Percentiles rank a stretch among this genome's conserved stretches.
Evolutionary conservation across 2,329 filamentous ascomycete species (phyloP).

Genomic region (Neonectria hederae): DNA sequence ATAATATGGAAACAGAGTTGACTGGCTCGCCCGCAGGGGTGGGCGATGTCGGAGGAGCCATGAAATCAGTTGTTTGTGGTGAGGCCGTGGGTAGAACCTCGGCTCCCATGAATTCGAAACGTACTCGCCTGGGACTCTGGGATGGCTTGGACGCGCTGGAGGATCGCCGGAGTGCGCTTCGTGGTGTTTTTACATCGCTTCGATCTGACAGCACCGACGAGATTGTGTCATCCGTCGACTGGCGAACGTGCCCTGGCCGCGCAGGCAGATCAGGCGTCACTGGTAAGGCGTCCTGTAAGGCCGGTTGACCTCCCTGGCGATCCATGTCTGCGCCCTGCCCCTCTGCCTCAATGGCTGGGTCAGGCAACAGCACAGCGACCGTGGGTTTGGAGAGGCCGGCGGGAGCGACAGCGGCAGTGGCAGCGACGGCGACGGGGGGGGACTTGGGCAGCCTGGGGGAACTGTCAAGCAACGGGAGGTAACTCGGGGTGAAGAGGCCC

Average conservation of each 20-base stretch:
- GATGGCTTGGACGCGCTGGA: slow-evolving; percentile 61
- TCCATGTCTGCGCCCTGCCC: slow-evolving; percentile 39
- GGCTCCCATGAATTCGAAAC: slow-evolving; percentile 68
- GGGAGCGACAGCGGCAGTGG: slow-evolving; percentile 22
- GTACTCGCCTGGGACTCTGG: slow-evolving; percentile 68
- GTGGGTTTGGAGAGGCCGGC: slow-evolving; percentile 27
- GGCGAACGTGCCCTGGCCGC: slow-evolving; percentile 50
- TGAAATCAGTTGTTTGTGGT: slow-evolving; percentile 53
- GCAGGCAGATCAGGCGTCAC: slow-evolving; percentile 33
- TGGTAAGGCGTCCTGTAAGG: slow-evolving; percentile 28
- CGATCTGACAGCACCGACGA: slow-evolving; percentile 63
- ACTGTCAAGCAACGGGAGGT: slow-evolving; percentile 68
- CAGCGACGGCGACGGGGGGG: slow-evolving; percentile 20
- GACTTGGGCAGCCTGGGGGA: slow-evolving; percentile 38
- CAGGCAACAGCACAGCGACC: slow-evolving; percentile 41
- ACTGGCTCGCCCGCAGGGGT: slow-evolving; percentile 40
- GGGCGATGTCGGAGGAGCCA: slow-evolving; percentile 41
- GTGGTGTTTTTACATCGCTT: slow-evolving; percentile 59
- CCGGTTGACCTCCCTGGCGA: slow-evolving; percentile 25
- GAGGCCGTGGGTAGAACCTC: slow-evolving; percentile 70
- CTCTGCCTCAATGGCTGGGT: slow-evolving; percentile 36
- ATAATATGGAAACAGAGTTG: slow-evolving; percentile 46
- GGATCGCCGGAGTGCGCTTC: slow-evolving; percentile 67
- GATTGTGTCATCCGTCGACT: slow-evolving; percentile 57
- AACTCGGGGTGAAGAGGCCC: slow-evolving; percentile 70